Percentiles rank a stretch among this genome's conserved stretches.
phyloP scores from a whole-genome alignment of 805 yeast genomes.

The Wickerhamomyces rabaulensis region DNA sequence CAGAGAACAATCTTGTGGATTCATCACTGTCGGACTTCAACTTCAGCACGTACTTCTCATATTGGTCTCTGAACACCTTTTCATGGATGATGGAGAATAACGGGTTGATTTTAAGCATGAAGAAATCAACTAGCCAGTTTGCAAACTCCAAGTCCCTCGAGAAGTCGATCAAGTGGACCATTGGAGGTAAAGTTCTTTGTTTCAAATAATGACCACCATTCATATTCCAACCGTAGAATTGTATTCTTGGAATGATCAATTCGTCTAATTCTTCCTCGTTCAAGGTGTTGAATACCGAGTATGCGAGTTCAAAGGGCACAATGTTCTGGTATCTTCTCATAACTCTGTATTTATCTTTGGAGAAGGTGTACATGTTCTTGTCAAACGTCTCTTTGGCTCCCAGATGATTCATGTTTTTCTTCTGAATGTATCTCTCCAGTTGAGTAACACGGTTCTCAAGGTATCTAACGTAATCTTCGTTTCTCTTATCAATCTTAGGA shows the following conservation, averaged over 20 bases:
- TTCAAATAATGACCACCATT: constrained; percentile 48
- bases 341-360: constrained; percentile 40
- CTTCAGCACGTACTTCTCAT: constrained; percentile 26
- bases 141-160: constrained; percentile 23
- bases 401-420: background rate
- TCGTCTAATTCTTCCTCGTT: constrained; percentile 25
- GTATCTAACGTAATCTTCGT: constrained; percentile 15
- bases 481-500: background rate
- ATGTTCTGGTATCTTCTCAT: constrained; percentile 41
- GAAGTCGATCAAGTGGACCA: constrained; percentile 15
- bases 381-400: constrained; percentile 14
- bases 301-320: constrained; percentile 36
- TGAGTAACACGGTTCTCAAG: constrained; percentile 37
- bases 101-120: constrained; percentile 46
- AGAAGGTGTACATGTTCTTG: constrained; percentile 25
- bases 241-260: constrained; percentile 47
- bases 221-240: constrained; percentile 63
- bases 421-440: constrained; percentile 26
- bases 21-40: constrained; percentile 22
- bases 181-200: constrained; percentile 29
- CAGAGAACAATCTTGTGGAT: constrained; percentile 43
- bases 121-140: constrained; percentile 34
- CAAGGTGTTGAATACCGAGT: constrained; percentile 28
- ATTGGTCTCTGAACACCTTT: constrained; percentile 47
- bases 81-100: constrained; percentile 49